Evolutionary conservation across 805 yeast species (phyloP).

Genomic region (Saccharomycopsis amapae): DNA sequence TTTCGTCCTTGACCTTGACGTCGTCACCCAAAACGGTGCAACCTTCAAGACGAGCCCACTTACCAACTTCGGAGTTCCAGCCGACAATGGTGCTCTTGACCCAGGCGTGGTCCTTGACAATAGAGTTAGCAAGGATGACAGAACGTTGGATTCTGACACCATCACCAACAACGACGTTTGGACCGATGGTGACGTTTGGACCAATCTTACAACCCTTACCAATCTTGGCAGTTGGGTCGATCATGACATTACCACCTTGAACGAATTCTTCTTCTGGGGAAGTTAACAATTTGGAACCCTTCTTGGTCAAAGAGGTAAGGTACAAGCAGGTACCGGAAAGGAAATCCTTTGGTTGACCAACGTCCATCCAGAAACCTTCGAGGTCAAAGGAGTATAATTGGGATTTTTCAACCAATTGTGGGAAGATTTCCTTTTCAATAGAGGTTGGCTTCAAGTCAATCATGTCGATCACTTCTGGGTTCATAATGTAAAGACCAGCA

Average conservation of each 20-base stretch:
- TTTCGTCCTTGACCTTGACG: constrained; percentile 95
- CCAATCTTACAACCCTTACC: constrained; percentile 93
- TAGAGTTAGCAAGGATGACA: constrained; percentile 84
- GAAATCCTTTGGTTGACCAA: constrained; percentile 99
- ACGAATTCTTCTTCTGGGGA: constrained; percentile 57
- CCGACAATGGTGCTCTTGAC: constrained; percentile 97
- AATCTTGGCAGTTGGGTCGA: constrained; percentile 92
- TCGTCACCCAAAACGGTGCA: constrained; percentile 98
- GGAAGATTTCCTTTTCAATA: constrained; percentile 99
- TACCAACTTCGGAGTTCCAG: constrained; percentile 97
- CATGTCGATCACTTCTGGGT: constrained; percentile 94
- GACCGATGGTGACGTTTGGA: constrained; percentile 97
- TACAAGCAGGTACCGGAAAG: constrained; percentile 91
- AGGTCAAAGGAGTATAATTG: constrained; percentile 90
- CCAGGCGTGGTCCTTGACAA: constrained; percentile 95
- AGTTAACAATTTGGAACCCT: constrained; percentile 62
- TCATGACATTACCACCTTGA: constrained; percentile 86
- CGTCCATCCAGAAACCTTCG: constrained; percentile 99
- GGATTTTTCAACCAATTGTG: constrained; percentile 82
- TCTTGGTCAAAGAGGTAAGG: constrained; percentile 79
- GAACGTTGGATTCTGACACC: constrained; percentile 98
- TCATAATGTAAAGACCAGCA: constrained; percentile 96
- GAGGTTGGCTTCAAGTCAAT: constrained; percentile 98
- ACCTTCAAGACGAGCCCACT: constrained; percentile 99
- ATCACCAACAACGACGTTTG: constrained; percentile 90